Base-by-base conservation (phyloP, 495 filamentous ascomycete species). In the Bryoglossum gracile region DNA sequence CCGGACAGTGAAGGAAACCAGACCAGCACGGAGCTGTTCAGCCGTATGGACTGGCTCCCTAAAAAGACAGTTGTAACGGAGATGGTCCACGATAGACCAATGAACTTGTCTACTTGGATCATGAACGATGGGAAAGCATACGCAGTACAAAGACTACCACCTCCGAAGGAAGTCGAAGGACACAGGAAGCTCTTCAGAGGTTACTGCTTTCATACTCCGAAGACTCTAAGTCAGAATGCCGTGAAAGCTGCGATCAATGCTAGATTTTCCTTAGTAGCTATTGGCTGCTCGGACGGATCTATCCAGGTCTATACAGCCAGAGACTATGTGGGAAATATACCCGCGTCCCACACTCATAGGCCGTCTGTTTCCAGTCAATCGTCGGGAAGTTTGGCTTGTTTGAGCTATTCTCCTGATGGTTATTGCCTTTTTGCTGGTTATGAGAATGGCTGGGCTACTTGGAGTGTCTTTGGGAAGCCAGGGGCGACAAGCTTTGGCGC, bases 341-440 rank as follows among this genome's bases (percentile, higher is more conserved):
- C 87, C 1, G 71, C 91, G n/a, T 97, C 91, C 6, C 89, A 96
- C 59, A 74, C 76, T 34, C 75, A 95, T 26, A 73, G 69, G 38
- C 67, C 81, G 0, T 79, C 86, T 6, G 79, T 78, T 1, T 85
- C 87, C 6, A 59, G 65, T 4, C 55, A 68, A 18, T 74, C 80
- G 2, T 80, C 85, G 5, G 94, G 94, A 2, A 56, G 60, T 16
- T 63, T 95, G 36, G 87, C 75, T 3, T 86, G 82, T 19, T 69
- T 99, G 51, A 80, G 62, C 53, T 99, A 95, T 70, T 95, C 94
- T 8, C 87, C 92, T 0, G 94, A 99, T 61, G 94, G 94, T 30
- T 96, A 97, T 61, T 95, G 90, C 59, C 75, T 97, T 3, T 95
- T 99, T 65, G 89, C 84, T 33, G 94, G 92, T 18, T 97, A 89